Evolutionary conservation across 106 monocot species (phyloP).

Genomic region (Dioscorea dumetorum): DNA sequence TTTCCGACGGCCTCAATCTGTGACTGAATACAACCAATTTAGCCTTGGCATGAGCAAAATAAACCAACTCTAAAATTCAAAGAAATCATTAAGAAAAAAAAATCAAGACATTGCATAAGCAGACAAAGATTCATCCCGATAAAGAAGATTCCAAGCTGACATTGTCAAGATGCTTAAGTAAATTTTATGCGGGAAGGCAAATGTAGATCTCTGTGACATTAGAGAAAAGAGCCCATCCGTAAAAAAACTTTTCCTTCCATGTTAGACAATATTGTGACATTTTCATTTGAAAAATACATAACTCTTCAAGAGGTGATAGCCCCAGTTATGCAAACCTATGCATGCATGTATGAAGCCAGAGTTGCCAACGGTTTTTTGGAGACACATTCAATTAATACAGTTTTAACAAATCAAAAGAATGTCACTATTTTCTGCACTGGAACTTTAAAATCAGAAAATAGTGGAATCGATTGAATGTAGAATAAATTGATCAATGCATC

Average conservation of each 20-base stretch:
- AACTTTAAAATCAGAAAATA: no score
- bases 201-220: background rate
- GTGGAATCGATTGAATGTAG: no score
- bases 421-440: no score
- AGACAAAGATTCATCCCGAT: background rate
- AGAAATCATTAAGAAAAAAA: no score
- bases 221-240: background rate
- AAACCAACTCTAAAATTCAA: no score
- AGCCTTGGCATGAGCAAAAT: no score
- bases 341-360: slow-evolving; percentile 76
- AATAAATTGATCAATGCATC: no score
- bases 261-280: background rate
- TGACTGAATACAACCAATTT: no score
- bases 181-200: background rate
- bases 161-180: background rate
- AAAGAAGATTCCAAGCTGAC: background rate
- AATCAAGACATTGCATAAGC: background rate
- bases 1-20: no score
- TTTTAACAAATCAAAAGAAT: no score
- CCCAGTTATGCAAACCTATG: slow-evolving; percentile 24
- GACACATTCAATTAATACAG: no score
- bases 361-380: slow-evolving; percentile 89
- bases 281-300: background rate
- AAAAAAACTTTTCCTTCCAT: no score
- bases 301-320: background rate